A percentile compares a stretch with the other conserved stretches of the same genome.
Evolutionary conservation across 345 rosid genomes (phyloP).

Genomic region (Fremontodendron californicum): DNA sequence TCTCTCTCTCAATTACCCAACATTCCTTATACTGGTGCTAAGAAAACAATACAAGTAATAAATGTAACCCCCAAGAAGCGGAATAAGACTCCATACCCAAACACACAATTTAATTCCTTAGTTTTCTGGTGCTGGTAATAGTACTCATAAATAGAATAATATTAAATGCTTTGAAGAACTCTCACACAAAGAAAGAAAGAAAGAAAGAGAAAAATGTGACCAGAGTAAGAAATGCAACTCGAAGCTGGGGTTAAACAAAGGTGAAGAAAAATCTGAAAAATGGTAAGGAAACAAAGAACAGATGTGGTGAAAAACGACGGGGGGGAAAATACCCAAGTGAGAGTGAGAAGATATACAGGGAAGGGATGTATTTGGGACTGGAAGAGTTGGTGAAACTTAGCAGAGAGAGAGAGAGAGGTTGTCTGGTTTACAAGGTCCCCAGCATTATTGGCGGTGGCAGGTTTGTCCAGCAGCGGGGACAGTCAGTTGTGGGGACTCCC

Average conservation of each 20-base stretch:
- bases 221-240: background rate
- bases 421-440: constrained; percentile 50
- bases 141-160: constrained; percentile 37
- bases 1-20: constrained; percentile 27
- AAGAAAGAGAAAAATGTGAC: background rate
- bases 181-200: background rate
- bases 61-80: constrained; percentile 39
- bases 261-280: constrained; percentile 5
- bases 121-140: constrained; percentile 24
- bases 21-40: constrained; percentile 40
- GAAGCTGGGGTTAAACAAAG: constrained; percentile 15
- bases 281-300: constrained; percentile 12
- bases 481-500: constrained; percentile 65
- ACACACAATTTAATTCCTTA: constrained; percentile 23
- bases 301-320: constrained; percentile 28
- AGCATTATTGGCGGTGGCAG: constrained; percentile 70
- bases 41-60: constrained; percentile 32
- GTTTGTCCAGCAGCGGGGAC: constrained; percentile 77
- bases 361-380: constrained; percentile 23
- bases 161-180: constrained; percentile 38
- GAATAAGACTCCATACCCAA: constrained; percentile 39
- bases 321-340: constrained; percentile 9
- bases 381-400: constrained; percentile 37
- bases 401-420: constrained; percentile 30
- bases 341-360: constrained; percentile 14